Base-by-base conservation (phyloP, 139 green algal genomes). In the Diplosphaera chodatii region DNA sequence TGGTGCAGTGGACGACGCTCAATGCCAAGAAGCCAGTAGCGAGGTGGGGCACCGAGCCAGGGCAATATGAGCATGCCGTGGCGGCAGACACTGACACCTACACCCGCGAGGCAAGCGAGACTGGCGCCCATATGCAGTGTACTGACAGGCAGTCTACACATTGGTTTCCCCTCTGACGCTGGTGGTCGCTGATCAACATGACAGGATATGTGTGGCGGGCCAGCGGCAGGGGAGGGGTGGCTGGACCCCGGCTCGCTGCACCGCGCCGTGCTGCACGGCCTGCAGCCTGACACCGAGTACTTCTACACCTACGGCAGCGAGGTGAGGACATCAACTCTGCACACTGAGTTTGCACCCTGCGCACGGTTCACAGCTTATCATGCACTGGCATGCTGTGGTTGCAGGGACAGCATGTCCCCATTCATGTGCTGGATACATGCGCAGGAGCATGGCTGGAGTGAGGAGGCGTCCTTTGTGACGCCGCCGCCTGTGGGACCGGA, bases 261-360 rank as follows among this genome's bases (percentile, higher is more conserved):
- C 75, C 66, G 67, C 30, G 88, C 79, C 0, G 32, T 80, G 15
- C 69, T 94, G 63, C 78, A 64, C 10, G 81, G 74, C 5, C 81
- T 94, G 63, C 0, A 70, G 40, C 81, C 86, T 1, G 74, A 73
- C 27, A 76, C 59, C 16, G 48, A 33, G 8, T 91, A 91, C 76
- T 89, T 82, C 72, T 94, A 93, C 70, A 30, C 40, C 2, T 80
- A 83, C 13, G 89, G 89, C 0, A 83, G 91, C 72, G 74, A 82
- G 77, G 82, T 87, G 66, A 32, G 34, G 4, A 2, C 32, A 8
- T 66, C 28, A n/a, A n/a, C n/a, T n/a, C 37, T 48, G 37, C 10
- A 48, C 37, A 48, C n/a, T n/a, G n/a, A n/a, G n/a, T n/a, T n/a
- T n/a, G n/a, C n/a, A n/a, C n/a, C n/a, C n/a, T n/a, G n/a, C n/a